Percentiles rank a stretch among this genome's conserved stretches.
Conservation (phyloP, 2,329 filamentous ascomycete genomes). For the Trichophyton rubrum region DNA sequence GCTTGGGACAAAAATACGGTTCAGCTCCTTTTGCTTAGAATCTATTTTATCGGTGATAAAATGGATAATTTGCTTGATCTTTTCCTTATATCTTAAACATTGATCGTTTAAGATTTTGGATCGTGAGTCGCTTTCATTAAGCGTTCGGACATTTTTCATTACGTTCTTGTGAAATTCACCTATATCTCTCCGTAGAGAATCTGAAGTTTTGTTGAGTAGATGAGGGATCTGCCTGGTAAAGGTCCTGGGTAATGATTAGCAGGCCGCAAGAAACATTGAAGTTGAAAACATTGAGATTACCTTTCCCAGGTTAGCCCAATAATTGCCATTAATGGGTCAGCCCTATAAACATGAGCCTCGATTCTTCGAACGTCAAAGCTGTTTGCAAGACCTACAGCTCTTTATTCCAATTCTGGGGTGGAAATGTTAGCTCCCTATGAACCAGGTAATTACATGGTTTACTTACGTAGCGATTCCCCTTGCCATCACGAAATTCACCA, state of each 20-base stretch:
- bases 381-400: constrained; percentile 6
- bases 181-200: neutral
- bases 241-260: neutral
- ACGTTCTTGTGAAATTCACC: neutral
- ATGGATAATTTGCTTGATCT: neutral
- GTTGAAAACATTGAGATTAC: neutral
- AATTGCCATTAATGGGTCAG: constrained; percentile 6
- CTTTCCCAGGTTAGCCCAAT: constrained; percentile 7
- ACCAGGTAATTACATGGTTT: neutral
- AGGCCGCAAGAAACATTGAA: neutral
- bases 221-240: constrained; percentile 3
- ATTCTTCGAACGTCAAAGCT: neutral
- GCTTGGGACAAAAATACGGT: neutral
- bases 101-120: neutral
- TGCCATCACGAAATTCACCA: constrained; percentile 34
- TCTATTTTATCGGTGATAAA: neutral
- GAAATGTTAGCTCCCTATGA: neutral
- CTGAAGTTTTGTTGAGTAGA: neutral
- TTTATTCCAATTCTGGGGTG: constrained; percentile 9
- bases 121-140: neutral
- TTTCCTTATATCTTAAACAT: neutral
- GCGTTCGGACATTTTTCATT: neutral
- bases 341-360: constrained; percentile 6
- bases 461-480: constrained; percentile 16
- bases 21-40: constrained; percentile 2